Conservation (phyloP, 2,329 filamentous ascomycete species). For the Cladosporium sp. region DNA sequence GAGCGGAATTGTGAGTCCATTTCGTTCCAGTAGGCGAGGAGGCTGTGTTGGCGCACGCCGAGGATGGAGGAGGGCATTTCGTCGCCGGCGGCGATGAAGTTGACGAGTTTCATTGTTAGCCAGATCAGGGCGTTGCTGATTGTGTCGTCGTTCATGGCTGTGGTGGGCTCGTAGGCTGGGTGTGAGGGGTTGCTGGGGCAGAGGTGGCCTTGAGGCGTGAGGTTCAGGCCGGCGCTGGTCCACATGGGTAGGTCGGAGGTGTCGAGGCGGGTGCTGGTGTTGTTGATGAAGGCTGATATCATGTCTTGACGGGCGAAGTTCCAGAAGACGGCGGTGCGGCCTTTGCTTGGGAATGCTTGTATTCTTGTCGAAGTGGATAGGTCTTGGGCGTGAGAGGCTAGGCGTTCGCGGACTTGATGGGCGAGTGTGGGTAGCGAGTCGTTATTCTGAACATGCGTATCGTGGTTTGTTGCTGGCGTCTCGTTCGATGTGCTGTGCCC, state of each 20-base stretch:
- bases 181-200: constrained; percentile 43
- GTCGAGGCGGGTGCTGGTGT: constrained; percentile 56
- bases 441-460: too few species aligned
- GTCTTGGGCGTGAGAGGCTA: constrained; percentile 6
- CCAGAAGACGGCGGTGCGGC: constrained; percentile 59
- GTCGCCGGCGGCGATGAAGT: constrained; percentile 57
- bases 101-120: constrained; percentile 62
- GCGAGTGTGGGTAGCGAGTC: constrained; percentile 11
- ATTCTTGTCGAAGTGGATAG: constrained; percentile 12
- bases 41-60: constrained; percentile 45
- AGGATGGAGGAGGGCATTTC: constrained; percentile 37
- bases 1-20: constrained; percentile 53
- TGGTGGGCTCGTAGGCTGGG: constrained; percentile 37
- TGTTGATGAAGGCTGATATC: constrained; percentile 60
- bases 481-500: too few species aligned
- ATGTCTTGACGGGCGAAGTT: constrained; percentile 64
- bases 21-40: constrained; percentile 50
- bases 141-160: constrained; percentile 57
- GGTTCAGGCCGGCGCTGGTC: constrained; percentile 58
- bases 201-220: constrained; percentile 52
- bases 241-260: constrained; percentile 59
- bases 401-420: constrained; percentile 19
- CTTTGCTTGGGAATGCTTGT: constrained; percentile 44
- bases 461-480: too few species aligned
- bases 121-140: constrained; percentile 61